Base-by-base conservation (phyloP, 805 yeast species). In the Candida sanyiensis region DNA sequence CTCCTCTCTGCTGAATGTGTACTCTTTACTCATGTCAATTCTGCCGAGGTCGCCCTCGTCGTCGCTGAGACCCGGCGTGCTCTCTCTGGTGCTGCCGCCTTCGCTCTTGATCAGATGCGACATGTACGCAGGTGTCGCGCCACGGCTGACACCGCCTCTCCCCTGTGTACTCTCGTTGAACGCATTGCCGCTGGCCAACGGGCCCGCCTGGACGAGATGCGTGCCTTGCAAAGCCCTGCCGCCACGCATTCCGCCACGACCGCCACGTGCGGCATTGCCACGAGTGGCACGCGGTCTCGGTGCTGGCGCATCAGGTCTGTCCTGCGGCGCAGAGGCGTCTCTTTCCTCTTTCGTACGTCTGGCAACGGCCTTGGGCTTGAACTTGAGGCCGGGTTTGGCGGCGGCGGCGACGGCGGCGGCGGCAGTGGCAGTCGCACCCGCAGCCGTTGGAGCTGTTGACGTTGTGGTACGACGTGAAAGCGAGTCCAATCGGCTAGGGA, bases 331-430 rank as follows among this genome's bases (percentile, higher is more conserved):
- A 39, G 75, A 73, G 20, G 83, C 78, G 17, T 78, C 95, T 57
- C 96, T 68, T 50, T 87, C 96, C 49, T 84, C 89, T 49, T 85
- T 81, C 9, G 87, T 65, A 56, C 86, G 77, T 61, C 97, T 69
- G 0, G 88, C 88, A 30, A 89, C 95, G 2, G 71, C 80, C 59
- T 89, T 89, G 3, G 97, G 97, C 59, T 80, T 78, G 62, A 89
- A 89, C 59, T 82, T 81, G 44, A 83, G 63, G 3, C 76, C 67
- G 7, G 84, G 73, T 50, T 76, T 75, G 2, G 63, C 29, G n/a
- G 26, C n/a, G 7, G 33, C 8, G 8, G 28, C 13, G 3, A n/a
- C n/a, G n/a, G n/a, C n/a, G n/a, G n/a, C n/a, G n/a, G n/a, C n/a
- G n/a, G n/a, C n/a, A n/a, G n/a, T n/a, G n/a, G n/a, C n/a, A n/a